Evolutionary conservation across 2,329 filamentous ascomycete species (phyloP), one percentile per base, ranked within the genome.

Genomic region (Blastomyces parvus): DNA sequence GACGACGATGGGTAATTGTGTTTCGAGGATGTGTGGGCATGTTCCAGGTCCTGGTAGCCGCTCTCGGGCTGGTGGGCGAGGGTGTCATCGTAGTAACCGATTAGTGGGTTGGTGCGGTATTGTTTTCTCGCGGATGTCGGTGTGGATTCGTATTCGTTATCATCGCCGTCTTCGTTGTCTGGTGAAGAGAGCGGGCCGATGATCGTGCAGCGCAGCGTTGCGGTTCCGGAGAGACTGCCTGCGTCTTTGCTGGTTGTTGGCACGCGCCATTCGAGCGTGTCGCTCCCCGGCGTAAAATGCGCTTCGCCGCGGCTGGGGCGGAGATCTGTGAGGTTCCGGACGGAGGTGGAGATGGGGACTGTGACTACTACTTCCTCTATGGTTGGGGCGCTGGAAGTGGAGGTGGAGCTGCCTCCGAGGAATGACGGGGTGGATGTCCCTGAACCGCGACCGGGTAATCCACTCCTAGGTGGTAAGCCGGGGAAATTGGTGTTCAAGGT

Each of bases 311-410:
- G 86, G 68, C 86, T 89, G 1, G 91, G 85, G 63, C 90, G 84
- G 62, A 97, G 83, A 70, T 97, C 92, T 5, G 86, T 86, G 19
- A 97, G 80, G 72, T 91, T 96, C 64, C 90, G 86, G 60, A 97
- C 91, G 33, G 86, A 84, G 3, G 84, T 77, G 2, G 93, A 90
- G 13, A 97, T 82, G 1, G 92, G 91, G 9, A 97, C 84, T 1
- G 86, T 86, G 33, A 97, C 86, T 2, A 83, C 81, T 38, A 97
- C 79, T 64, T 94, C 89, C 69, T 96, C 90, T 30, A 97, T 76
- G 9, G 81, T 73, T 0, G 87, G 87, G 4, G 83, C 79, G 7
- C 81, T 81, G 8, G 84, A 82, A 3, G 79, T 84, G 14, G 85
- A 84, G 77, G 73, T 69, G 81, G 81, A 38, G 74, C 76, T 13